phyloP scores from a whole-genome alignment of 208 protist species.

The Leishmania amazonensis region DNA sequence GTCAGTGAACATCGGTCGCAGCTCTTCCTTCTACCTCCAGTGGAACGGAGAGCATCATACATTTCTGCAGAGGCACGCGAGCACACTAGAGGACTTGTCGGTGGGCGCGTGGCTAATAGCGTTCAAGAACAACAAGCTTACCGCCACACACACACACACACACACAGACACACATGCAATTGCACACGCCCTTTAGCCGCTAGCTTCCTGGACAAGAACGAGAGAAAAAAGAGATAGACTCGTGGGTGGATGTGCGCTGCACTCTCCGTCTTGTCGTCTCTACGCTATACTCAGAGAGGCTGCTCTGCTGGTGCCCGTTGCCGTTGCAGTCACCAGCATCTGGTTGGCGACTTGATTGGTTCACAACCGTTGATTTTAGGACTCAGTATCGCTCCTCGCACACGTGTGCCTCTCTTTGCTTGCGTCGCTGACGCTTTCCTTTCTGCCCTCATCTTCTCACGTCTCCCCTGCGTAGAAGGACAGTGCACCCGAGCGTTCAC shows the following conservation, averaged over 20 bases:
- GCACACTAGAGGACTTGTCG: not conserved
- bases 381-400: not conserved
- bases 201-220: not conserved
- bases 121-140: not conserved
- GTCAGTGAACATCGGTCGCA: not conserved
- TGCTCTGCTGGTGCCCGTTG: not conserved
- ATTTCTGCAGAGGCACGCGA: not conserved
- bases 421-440: not conserved
- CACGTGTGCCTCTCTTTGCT: not conserved
- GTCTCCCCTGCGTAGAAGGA: not conserved
- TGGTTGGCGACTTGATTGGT: not conserved
- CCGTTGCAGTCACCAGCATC: not conserved
- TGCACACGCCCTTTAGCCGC: not conserved
- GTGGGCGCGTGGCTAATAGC: not conserved
- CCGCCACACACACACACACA: not conserved
- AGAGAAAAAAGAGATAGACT: not conserved
- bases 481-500: not conserved
- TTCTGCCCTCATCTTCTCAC: not conserved
- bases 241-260: not conserved
- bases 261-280: not conserved
- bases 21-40: not conserved
- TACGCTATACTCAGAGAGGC: not conserved
- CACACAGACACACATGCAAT: no score
- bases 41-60: not conserved
- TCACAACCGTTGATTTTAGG: not conserved